Percentiles rank a stretch among this genome's conserved stretches.
phyloP scores from a whole-genome alignment of 202 grass and related monocot species.

The Panicum hallii region DNA sequence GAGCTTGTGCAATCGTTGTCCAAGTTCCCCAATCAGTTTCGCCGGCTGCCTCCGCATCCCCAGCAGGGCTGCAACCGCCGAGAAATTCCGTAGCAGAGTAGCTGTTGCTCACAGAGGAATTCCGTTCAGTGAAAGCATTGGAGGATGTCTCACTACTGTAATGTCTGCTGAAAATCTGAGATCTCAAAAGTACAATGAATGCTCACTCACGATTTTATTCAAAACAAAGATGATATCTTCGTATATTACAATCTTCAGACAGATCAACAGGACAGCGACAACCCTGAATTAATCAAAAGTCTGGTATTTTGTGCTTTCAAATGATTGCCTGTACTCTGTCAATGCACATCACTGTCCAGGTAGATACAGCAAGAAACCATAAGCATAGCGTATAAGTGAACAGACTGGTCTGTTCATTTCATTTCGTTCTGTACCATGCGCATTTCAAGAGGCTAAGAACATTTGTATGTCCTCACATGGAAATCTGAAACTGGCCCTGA shows the following conservation, averaged over 20 bases:
- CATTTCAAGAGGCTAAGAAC: background rate
- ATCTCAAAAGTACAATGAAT: too few relatives aligned
- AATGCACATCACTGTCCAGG: constrained; percentile 4
- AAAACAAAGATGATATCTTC: background rate
- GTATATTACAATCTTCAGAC: background rate
- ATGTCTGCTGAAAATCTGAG: background rate
- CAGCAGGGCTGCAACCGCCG: background rate
- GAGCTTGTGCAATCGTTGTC: background rate
- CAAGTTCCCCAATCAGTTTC: background rate
- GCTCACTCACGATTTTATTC: background rate
- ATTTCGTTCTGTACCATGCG: background rate
- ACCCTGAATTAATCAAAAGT: constrained; percentile 2
- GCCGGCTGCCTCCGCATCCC: constrained; percentile 13
- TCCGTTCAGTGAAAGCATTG: background rate
- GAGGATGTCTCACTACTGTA: background rate
- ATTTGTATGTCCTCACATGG: constrained; percentile 1
- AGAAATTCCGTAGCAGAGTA: background rate
- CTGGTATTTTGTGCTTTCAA: constrained; percentile 19
- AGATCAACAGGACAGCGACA: background rate
- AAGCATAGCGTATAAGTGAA: constrained; percentile 19
- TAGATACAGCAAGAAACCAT: background rate
- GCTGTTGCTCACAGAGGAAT: background rate
- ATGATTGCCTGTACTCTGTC: background rate
- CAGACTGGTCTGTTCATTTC: background rate
- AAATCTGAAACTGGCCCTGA: background rate